Percentiles rank a stretch among this genome's conserved stretches.
Conservation (phyloP, 805 yeast genomes). For the Myxozyma neglecta region DNA sequence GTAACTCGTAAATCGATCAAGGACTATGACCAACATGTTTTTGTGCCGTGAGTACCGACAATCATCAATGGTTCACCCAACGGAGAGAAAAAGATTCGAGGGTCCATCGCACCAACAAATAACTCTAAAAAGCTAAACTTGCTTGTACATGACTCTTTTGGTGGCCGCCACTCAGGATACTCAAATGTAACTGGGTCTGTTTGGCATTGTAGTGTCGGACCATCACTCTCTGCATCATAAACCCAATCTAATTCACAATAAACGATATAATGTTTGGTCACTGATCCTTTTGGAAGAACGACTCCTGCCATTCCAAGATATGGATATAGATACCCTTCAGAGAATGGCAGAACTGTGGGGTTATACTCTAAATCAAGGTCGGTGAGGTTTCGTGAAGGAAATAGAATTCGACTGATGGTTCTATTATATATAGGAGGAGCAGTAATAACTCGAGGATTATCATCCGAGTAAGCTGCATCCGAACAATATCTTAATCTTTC, state of each 20-base stretch:
- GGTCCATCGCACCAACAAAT: conserved; percentile 10
- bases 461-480: too few relatives aligned
- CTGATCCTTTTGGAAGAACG: not conserved
- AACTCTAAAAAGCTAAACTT: not conserved
- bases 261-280: not conserved
- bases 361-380: not conserved
- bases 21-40: conserved; percentile 20
- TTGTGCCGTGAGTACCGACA: conserved; percentile 25
- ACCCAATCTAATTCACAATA: conserved; percentile 7
- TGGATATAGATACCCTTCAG: conserved; percentile 1
- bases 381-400: not conserved
- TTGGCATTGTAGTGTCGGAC: conserved; percentile 7
- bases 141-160: not conserved
- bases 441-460: too few relatives aligned
- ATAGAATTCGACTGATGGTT: not conserved
- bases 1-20: conserved; percentile 23
- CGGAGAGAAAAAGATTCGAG: conserved; percentile 26
- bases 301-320: conserved; percentile 12
- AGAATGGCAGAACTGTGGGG: conserved; percentile 15
- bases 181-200: not conserved
- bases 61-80: conserved; percentile 31
- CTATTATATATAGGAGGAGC: not conserved
- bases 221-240: not conserved
- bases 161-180: not conserved
- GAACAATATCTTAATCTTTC: too few relatives aligned